A percentile compares a stretch with the other conserved stretches of the same genome.
phyloP scores from a whole-genome alignment of 2,329 filamentous ascomycete species.

The Scytalidium sp. region DNA sequence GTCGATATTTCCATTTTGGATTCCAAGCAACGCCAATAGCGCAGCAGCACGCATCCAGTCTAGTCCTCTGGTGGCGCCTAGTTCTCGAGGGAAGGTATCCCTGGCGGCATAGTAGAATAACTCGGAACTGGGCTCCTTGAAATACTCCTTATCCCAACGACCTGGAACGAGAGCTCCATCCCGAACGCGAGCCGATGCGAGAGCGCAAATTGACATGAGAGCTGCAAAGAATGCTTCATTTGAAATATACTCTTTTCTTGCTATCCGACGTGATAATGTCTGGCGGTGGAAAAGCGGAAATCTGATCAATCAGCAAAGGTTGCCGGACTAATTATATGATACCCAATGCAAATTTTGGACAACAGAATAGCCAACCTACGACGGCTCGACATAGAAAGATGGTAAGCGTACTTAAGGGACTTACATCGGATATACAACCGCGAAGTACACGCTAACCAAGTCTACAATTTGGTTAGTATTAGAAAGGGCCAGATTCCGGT shows the following conservation, averaged over 20 bases:
- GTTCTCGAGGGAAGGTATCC: constrained; percentile 35
- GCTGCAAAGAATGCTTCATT: constrained; percentile 43
- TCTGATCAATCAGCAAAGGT: too few species aligned
- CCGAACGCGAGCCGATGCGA: constrained; percentile 44
- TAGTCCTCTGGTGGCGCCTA: constrained; percentile 30
- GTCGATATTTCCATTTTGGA: constrained; percentile 47
- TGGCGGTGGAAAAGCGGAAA: constrained; percentile 49
- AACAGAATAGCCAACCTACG: too few species aligned
- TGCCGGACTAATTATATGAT: too few species aligned
- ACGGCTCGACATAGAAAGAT: too few species aligned
- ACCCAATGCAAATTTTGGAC: too few species aligned
- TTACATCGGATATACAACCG: constrained; percentile 50
- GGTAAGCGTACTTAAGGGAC: constrained; percentile 10
- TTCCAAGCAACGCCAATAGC: constrained; percentile 45
- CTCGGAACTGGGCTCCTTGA: constrained; percentile 34
- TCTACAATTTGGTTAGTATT: constrained; percentile 35
- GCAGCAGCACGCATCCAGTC: constrained; percentile 44
- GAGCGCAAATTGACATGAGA: constrained; percentile 49
- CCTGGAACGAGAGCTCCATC: constrained; percentile 44
- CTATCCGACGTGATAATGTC: constrained; percentile 38
- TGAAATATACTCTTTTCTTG: constrained; percentile 36
- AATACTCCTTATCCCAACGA: constrained; percentile 27
- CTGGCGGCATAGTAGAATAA: constrained; percentile 41
- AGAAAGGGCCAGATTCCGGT: constrained; percentile 13
- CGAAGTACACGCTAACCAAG: constrained; percentile 48